phyloP scores from a whole-genome alignment of 805 yeast species.

The Pichia scutulata region DNA sequence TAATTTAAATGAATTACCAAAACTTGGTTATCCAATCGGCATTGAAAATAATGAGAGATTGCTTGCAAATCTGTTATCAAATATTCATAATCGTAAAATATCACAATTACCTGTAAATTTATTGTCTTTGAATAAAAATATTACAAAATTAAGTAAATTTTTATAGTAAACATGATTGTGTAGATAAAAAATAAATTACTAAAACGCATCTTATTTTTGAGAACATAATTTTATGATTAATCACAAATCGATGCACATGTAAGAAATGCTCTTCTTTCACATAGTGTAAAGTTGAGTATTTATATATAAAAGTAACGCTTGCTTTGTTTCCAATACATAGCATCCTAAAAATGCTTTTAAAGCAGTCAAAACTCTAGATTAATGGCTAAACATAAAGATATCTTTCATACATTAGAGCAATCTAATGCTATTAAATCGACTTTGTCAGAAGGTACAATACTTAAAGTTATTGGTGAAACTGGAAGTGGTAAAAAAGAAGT shows the following conservation, averaged over 20 bases:
- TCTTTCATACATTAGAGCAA: neutral
- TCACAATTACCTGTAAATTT: neutral
- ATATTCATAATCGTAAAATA: neutral
- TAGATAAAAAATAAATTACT: neutral
- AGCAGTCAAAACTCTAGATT: neutral
- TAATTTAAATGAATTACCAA: slow-evolving; percentile 8
- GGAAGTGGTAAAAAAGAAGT: neutral
- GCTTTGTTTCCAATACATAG: neutral
- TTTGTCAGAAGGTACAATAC: neutral
- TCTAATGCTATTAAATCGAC: neutral
- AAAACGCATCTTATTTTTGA: neutral
- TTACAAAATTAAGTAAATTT: neutral
- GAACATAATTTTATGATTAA: neutral
- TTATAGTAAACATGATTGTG: neutral
- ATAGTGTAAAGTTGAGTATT: neutral
- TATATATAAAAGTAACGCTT: neutral
- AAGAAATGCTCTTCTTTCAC: neutral
- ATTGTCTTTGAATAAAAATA: neutral
- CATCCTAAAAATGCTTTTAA: neutral
- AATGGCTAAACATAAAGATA: neutral
- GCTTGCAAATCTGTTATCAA: neutral
- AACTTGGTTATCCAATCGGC: neutral
- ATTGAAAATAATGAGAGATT: neutral
- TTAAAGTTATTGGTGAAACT: neutral
- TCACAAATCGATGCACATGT: neutral